Conservation (phyloP, 176 grass and related monocot species). For the Rhynchospora pubera region DNA sequence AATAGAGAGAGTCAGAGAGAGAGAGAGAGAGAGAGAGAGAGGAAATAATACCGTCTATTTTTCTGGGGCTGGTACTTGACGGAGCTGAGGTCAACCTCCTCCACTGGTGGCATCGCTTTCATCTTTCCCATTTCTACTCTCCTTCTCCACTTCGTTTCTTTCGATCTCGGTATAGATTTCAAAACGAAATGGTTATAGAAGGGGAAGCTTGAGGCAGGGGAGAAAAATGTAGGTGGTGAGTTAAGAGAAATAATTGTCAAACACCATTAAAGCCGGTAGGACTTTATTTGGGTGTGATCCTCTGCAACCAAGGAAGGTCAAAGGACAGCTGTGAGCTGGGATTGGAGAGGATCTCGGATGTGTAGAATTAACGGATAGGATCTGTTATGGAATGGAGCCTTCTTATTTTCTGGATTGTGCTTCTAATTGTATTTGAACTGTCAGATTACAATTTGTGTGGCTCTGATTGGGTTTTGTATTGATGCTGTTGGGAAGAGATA, state of each 20-base stretch:
- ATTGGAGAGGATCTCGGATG: not conserved
- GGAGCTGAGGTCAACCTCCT: slow-evolving; percentile 55
- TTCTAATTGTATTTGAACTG: too few species aligned
- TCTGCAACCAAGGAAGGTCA: not conserved
- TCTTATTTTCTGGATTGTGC: too few species aligned
- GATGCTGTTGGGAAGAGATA: too few species aligned
- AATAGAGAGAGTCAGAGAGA: not conserved
- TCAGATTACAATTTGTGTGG: too few species aligned
- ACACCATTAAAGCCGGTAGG: not conserved
- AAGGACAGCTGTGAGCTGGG: not conserved
- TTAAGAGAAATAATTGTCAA: not conserved
- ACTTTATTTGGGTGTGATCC: not conserved
- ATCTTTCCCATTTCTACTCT: slow-evolving; percentile 7
- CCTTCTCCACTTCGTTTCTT: not conserved
- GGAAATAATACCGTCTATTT: slow-evolving; percentile 17
- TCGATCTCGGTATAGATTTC: not conserved
- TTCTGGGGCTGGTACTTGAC: slow-evolving; percentile 47
- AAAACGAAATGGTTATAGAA: not conserved
- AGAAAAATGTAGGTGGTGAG: not conserved
- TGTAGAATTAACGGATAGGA: too few species aligned
- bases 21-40: not conserved
- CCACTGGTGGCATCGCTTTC: slow-evolving; percentile 44
- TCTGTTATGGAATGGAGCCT: too few species aligned
- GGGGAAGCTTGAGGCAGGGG: not conserved
- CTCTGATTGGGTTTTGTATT: too few species aligned